Evolutionary conservation across 2,329 filamentous ascomycete genomes (phyloP).

Genomic region (Aureobasidium sp.): DNA sequence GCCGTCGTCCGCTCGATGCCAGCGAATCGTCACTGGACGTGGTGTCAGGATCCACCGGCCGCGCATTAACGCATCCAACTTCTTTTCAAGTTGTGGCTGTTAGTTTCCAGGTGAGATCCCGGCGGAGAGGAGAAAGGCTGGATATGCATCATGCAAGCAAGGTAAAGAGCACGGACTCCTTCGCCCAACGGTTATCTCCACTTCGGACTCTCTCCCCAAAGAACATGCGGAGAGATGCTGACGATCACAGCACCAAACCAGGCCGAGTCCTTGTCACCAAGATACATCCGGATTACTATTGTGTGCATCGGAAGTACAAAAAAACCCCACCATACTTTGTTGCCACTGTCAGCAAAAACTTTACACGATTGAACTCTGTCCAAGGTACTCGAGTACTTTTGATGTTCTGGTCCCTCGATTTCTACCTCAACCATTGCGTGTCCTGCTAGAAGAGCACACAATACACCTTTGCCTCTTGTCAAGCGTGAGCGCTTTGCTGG

Average conservation of each 20-base stretch:
- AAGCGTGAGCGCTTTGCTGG: not conserved
- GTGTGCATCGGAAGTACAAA: not conserved
- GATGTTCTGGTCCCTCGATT: not conserved
- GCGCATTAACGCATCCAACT: slow-evolving; percentile 4
- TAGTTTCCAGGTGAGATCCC: not conserved
- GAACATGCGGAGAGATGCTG: slow-evolving; percentile 7
- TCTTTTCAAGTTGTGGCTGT: slow-evolving; percentile 10
- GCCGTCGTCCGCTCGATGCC: slow-evolving; percentile 4
- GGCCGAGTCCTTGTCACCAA: slow-evolving; percentile 1
- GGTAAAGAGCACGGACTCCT: not conserved
- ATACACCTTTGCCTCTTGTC: not conserved
- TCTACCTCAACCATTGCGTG: not conserved
- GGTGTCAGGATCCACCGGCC: slow-evolving; percentile 5
- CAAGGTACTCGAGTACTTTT: not conserved
- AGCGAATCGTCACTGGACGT: slow-evolving; percentile 5
- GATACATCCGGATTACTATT: not conserved
- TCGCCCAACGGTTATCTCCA: slow-evolving; percentile 6
- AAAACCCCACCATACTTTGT: not conserved
- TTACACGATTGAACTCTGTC: not conserved
- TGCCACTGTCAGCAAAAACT: slow-evolving; percentile 1
- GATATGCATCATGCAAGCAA: not conserved
- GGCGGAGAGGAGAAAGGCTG: slow-evolving; percentile 1
- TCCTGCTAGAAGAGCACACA: not conserved
- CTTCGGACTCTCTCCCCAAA: not conserved
- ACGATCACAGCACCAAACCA: slow-evolving; percentile 6